phyloP scores from a whole-genome alignment of 2,329 filamentous ascomycete genomes.

The Trichophyton rubrum region DNA sequence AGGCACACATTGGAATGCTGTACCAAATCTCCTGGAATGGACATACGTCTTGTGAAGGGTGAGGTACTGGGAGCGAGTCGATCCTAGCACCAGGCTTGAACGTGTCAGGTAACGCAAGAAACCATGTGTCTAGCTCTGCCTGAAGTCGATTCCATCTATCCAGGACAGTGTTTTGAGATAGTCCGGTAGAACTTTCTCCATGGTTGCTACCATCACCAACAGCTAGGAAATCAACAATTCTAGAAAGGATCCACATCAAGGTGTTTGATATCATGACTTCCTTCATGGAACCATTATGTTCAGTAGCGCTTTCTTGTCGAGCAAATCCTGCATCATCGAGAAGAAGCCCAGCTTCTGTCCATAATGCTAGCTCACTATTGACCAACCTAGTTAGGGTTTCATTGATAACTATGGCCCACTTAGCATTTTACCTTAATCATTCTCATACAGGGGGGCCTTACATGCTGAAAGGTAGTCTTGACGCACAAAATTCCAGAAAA shows the following conservation, averaged over 20 bases:
- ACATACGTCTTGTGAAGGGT: conserved; percentile 22
- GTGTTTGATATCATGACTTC: conserved; percentile 54
- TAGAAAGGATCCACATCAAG: conserved; percentile 53
- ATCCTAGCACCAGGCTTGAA: conserved; percentile 46
- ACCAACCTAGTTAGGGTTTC: conserved; percentile 49
- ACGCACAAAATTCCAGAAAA: conserved; percentile 56
- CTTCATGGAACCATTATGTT: conserved; percentile 37
- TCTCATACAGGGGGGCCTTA: conserved; percentile 20
- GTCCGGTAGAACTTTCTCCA: conserved; percentile 20
- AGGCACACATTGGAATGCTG: conserved; percentile 52
- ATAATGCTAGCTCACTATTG: conserved; percentile 49
- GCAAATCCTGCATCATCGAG: conserved; percentile 43
- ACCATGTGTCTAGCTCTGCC: conserved; percentile 47
- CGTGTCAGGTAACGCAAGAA: conserved; percentile 45
- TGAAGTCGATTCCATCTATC: conserved; percentile 41
- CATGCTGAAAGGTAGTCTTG: conserved; percentile 54
- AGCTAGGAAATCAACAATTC: conserved; percentile 53
- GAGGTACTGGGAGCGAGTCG: conserved; percentile 19
- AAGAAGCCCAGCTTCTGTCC: conserved; percentile 51
- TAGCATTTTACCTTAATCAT: neutral
- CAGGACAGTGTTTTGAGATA: conserved; percentile 32
- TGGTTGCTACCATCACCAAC: conserved; percentile 40
- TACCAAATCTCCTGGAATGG: conserved; percentile 50
- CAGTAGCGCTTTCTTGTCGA: conserved; percentile 30
- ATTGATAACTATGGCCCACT: conserved; percentile 36